Percentiles rank a stretch among this genome's conserved stretches.
These are phyloP conservation scores for Cubamyces sp. DNA, from an alignment of 768 basidiomycete species.

Conservation along the genomic window DNA sequence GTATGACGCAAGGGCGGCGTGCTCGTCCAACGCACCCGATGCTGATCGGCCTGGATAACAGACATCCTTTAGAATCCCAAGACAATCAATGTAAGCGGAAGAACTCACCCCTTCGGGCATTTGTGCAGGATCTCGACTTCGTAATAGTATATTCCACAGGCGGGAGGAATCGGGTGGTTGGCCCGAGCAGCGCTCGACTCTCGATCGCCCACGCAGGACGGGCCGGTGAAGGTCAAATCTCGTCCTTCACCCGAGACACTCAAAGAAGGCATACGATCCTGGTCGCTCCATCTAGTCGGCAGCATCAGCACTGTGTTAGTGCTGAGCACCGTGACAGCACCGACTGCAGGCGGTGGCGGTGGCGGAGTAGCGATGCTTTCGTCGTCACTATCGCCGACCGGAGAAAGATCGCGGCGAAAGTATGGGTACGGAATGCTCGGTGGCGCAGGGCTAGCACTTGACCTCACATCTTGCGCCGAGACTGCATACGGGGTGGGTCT, in stretches of 20 bases:
- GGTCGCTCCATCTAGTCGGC: conserved; percentile 81
- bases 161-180: conserved; percentile 74
- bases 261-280: conserved; percentile 59
- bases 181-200: conserved; percentile 82
- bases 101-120: conserved; percentile 74
- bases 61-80: neutral
- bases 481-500: conserved; percentile 7
- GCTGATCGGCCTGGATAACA: conserved; percentile 67
- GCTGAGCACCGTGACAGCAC: conserved; percentile 23
- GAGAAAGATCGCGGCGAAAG: conserved; percentile 32
- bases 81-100: conserved; percentile 2
- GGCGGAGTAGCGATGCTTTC: conserved; percentile 60
- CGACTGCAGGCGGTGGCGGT: conserved; percentile 32
- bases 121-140: conserved; percentile 86
- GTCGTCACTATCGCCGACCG: conserved; percentile 64
- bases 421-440: conserved; percentile 30
- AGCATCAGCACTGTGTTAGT: conserved; percentile 50
- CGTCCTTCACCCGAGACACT: conserved; percentile 72
- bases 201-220: conserved; percentile 63
- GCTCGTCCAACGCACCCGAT: conserved; percentile 60
- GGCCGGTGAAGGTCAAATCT: conserved; percentile 68
- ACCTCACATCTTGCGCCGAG: conserved; percentile 16
- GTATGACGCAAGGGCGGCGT: neutral
- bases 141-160: conserved; percentile 93
- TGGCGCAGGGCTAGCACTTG: conserved; percentile 22